phyloP scores from a whole-genome alignment of 225 moss, liverwort and hornwort species.

The Sphagnum contortum region DNA sequence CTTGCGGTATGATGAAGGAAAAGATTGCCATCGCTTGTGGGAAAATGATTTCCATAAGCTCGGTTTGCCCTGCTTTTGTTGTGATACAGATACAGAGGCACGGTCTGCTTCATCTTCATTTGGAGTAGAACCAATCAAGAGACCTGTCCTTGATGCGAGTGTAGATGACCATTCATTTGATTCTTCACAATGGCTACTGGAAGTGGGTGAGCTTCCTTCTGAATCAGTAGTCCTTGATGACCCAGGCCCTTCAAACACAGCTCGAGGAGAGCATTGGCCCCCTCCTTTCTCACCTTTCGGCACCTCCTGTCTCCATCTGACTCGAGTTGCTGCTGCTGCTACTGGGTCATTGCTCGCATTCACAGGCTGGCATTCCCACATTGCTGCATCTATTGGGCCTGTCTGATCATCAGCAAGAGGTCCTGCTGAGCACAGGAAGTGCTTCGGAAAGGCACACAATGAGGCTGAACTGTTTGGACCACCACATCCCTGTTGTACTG shows the following conservation, averaged over 20 bases:
- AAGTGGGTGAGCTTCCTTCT: conserved; percentile 26
- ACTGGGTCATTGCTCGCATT: neutral
- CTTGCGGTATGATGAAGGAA: conserved; percentile 70
- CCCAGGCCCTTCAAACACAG: conserved; percentile 69
- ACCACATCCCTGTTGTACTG: conserved; percentile 12
- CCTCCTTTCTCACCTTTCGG: conserved; percentile 30
- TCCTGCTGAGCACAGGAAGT: conserved; percentile 28
- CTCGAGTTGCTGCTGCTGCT: neutral
- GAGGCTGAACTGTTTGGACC: conserved; percentile 4
- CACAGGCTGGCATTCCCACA: conserved; percentile 32
- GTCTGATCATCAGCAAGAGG: conserved; percentile 30
- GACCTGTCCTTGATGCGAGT: conserved; percentile 42
- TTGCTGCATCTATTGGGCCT: conserved; percentile 28
- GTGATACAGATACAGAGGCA: conserved; percentile 14
- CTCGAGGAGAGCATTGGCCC: conserved; percentile 51
- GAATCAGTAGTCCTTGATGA: conserved; percentile 22
- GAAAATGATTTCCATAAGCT: conserved; percentile 91
- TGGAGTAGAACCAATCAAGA: conserved; percentile 38
- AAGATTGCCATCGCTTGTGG: conserved; percentile 73
- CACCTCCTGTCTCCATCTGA: neutral
- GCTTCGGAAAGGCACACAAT: conserved; percentile 20
- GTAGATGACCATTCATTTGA: conserved; percentile 71
- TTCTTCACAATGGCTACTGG: conserved; percentile 25
- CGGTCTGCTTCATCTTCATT: conserved; percentile 33
- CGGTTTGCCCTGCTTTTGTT: conserved; percentile 50